Base-by-base conservation (phyloP, 805 yeast genomes). In the Suhomyces pyralidae region DNA sequence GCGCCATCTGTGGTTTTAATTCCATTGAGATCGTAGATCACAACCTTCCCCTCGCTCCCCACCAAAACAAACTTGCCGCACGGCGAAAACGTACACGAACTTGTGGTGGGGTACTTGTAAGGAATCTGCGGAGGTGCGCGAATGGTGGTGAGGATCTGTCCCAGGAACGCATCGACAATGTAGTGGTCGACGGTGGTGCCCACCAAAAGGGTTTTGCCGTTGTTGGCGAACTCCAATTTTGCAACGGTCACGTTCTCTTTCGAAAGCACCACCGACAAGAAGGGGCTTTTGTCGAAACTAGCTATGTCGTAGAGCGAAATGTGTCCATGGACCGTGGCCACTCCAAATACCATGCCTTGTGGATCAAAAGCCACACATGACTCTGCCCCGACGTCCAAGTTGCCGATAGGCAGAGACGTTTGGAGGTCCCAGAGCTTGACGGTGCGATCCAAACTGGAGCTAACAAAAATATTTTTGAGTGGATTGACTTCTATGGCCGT, bases 361-460 rank as follows among this genome's bases (percentile, higher is more conserved):
- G 97, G 94, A 69, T 93, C 98, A 59, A 84, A 81, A 0, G 94
- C 88, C 10, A 86, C 74, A 25, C 83, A 68, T 3, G 79, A 69
- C 8, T 88, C 84, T 12, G 78, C 75, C 14, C 82, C 79, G 36
- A 81, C 76, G 20, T 81, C 82, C 7, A 75, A 28, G 55, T 59
- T 74, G 0, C 96, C 94, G 53, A 81, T 84, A 17, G 87, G 81
- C 52, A 81, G 77, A 1, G 88, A 75, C 0, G 86, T 76, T 58
- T 93, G 74, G 24, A 88, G 66, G 69, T 94, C 98, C 99, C 99
- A 94, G 6, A 88, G 59, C 57, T 94, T 81, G 1, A 91, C 88
- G 0, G 96, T 83, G 50, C 85, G 80, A 66, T 94, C 99, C 52
- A 80, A 66, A 0, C 96, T 81, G 0, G 92, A 78, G 43, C 88